Conservation (phyloP, 441 rosid species). For the Populus hybrid region DNA sequence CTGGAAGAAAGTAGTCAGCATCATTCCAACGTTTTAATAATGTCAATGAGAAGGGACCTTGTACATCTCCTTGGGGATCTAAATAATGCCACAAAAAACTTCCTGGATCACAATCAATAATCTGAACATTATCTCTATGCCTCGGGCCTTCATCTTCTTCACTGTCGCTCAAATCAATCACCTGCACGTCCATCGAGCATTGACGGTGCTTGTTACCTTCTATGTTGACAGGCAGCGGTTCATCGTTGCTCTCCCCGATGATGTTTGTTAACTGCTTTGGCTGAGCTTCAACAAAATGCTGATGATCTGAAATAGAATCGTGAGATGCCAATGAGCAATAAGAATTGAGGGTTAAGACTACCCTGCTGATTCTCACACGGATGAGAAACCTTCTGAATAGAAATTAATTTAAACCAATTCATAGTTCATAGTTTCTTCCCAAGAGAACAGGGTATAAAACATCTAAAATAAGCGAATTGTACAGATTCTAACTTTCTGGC, state of each 20-base stretch:
- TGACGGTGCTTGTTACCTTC: conserved; percentile 14
- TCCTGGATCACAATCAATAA: conserved; percentile 16
- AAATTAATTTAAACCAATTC: neutral
- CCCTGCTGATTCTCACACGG: neutral
- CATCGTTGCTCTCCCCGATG: conserved; percentile 4
- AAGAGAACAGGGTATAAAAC: neutral
- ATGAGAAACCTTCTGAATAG: neutral
- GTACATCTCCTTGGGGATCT: conserved; percentile 64
- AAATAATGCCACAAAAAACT: conserved; percentile 53
- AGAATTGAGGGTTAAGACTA: neutral
- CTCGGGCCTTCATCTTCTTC: conserved; percentile 39
- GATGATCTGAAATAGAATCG: conserved; percentile 27
- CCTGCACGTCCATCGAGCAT: conserved; percentile 19
- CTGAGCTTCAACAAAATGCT: conserved; percentile 11
- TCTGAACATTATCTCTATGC: neutral
- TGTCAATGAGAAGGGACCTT: conserved; percentile 66
- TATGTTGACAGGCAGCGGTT: neutral
- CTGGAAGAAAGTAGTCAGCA: conserved; percentile 43
- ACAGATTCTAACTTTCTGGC: neutral
- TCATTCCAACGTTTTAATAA: conserved; percentile 61
- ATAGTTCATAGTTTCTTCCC: neutral
- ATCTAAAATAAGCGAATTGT: neutral
- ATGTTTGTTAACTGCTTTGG: conserved; percentile 24
- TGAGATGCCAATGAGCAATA: neutral
- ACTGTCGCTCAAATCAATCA: conserved; percentile 61